phyloP scores from a whole-genome alignment of 345 rosid genomes.

The Euphorbia lathyris region DNA sequence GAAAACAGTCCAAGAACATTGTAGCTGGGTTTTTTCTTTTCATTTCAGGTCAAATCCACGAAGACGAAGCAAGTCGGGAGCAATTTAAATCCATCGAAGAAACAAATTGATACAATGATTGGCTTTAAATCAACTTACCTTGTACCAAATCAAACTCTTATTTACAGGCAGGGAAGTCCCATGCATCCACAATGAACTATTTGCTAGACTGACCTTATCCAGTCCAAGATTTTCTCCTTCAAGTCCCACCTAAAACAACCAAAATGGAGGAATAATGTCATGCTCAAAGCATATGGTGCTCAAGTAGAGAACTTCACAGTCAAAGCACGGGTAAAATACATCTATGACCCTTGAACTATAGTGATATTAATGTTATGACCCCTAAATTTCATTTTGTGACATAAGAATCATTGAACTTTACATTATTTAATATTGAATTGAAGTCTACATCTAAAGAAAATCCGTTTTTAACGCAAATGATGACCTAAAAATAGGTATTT shows the following conservation, averaged over 20 bases:
- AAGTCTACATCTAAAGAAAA: too few species aligned
- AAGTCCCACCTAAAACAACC: conserved; percentile 47
- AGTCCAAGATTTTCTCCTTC: conserved; percentile 58
- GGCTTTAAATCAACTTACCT: conserved; percentile 26
- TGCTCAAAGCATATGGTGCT: background rate
- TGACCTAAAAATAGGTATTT: too few species aligned
- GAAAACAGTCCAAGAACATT: background rate
- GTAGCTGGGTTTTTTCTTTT: too few species aligned
- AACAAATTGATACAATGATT: background rate
- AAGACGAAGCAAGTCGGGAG: too few species aligned
- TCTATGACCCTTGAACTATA: too few species aligned
- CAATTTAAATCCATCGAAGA: background rate
- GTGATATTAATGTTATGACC: too few species aligned
- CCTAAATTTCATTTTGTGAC: too few species aligned
- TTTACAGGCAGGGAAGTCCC: conserved; percentile 40
- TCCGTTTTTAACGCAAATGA: too few species aligned
- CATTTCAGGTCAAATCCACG: too few species aligned
- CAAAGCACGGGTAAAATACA: too few species aligned
- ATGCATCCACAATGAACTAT: conserved; percentile 50
- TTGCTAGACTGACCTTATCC: conserved; percentile 34
- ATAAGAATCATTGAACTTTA: too few species aligned
- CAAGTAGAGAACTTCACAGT: background rate
- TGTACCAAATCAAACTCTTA: conserved; percentile 60
- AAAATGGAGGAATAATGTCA: background rate
- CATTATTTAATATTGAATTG: too few species aligned